Evolutionary conservation across 108 stramenopile species (phyloP).

Genomic region (Mediolabrus comicus): DNA sequence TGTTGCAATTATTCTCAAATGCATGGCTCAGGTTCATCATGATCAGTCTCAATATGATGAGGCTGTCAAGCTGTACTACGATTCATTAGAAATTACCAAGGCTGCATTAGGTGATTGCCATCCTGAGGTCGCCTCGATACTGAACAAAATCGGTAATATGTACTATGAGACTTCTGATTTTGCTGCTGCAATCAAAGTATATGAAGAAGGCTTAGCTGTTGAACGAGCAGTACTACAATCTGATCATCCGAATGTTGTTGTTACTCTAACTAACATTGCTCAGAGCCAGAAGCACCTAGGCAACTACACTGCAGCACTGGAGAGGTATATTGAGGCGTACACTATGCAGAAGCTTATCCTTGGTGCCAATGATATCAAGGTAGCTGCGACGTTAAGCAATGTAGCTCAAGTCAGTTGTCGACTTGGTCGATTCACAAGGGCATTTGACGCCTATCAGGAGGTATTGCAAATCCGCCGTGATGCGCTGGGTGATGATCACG

Average conservation of each 20-base stretch:
- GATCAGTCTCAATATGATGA: constrained; percentile 41
- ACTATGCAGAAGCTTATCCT: constrained; percentile 29
- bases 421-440: constrained; percentile 29
- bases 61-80: constrained; percentile 39
- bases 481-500: constrained; percentile 36
- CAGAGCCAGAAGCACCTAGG: constrained; percentile 65
- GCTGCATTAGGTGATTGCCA: constrained; percentile 43
- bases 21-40: constrained; percentile 67
- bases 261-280: constrained; percentile 69
- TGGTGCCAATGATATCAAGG: constrained; percentile 34
- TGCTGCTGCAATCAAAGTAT: constrained; percentile 53
- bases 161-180: constrained; percentile 60
- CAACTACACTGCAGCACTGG: constrained; percentile 52
- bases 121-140: constrained; percentile 65
- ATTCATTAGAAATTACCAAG: constrained; percentile 35
- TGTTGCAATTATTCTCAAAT: constrained; percentile 58
- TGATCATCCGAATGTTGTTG: constrained; percentile 62
- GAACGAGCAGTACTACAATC: constrained; percentile 46
- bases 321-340: constrained; percentile 42
- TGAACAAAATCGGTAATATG: constrained; percentile 77
- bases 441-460: constrained; percentile 66
- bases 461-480: constrained; percentile 55
- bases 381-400: constrained; percentile 54
- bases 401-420: constrained; percentile 60
- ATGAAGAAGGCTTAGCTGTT: constrained; percentile 59